Percentiles rank a stretch among this genome's conserved stretches.
Evolutionary conservation across 192 early-diverging fungal species (phyloP).

Genomic region (Spizellomyces punctatus): DNA sequence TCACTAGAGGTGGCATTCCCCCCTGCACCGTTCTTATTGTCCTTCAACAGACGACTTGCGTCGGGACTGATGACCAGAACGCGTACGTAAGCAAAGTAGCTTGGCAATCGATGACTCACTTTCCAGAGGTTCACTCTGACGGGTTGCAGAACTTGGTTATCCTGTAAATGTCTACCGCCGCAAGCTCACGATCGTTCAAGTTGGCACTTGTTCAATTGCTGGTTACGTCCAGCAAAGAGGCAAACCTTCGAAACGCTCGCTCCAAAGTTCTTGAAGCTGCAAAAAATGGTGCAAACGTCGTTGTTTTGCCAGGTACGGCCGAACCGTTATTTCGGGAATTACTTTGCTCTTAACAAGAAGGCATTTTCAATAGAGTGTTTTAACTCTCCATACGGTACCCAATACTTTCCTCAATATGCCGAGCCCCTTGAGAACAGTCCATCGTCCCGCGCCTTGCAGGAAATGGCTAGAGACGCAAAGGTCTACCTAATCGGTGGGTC

Average conservation of each 20-base stretch:
- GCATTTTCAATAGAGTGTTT: conserved; percentile 79
- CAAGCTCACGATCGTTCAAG: conserved; percentile 24
- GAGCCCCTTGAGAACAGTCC: conserved; percentile 76
- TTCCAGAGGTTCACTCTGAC: too few species aligned
- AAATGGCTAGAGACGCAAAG: conserved; percentile 84
- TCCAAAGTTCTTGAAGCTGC: conserved; percentile 83
- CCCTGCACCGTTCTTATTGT: too few species aligned
- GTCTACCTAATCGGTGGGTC: conserved; percentile 85
- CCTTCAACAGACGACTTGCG: too few species aligned
- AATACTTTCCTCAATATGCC: conserved; percentile 89
- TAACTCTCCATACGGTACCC: conserved; percentile 96
- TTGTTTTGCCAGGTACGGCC: conserved; percentile 79
- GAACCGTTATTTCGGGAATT: background rate
- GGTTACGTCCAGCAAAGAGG: conserved; percentile 72
- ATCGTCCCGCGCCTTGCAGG: conserved; percentile 70
- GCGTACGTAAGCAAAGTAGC: too few species aligned
- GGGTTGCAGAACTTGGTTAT: too few species aligned
- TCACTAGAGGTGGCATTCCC: too few species aligned
- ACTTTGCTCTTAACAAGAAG: background rate
- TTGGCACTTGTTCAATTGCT: conserved; percentile 71
- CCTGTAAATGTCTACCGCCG: background rate
- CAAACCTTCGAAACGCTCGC: conserved; percentile 79
- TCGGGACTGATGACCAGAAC: too few species aligned
- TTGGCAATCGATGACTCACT: too few species aligned
- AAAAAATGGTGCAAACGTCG: conserved; percentile 78